Evolutionary conservation across 2,329 filamentous ascomycete species (phyloP).

Genomic region (Sarocladium kiliense): DNA sequence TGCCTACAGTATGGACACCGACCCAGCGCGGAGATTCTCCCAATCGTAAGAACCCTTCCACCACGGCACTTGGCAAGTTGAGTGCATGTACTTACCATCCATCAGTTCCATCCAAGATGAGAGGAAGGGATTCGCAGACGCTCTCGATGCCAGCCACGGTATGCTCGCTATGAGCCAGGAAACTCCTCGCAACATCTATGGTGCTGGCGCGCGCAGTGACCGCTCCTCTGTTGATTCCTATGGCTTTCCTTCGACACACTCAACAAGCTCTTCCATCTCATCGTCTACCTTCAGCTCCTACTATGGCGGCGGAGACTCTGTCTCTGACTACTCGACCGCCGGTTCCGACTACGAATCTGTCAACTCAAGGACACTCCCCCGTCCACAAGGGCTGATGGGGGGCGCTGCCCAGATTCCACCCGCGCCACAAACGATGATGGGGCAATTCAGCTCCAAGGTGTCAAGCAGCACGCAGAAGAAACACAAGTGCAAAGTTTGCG

Average conservation of each 20-base stretch:
- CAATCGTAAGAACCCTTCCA: slow-evolving; percentile 65
- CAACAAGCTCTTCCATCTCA: slow-evolving; percentile 85
- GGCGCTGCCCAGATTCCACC: slow-evolving; percentile 58
- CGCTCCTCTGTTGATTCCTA: slow-evolving; percentile 81
- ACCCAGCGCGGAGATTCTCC: slow-evolving; percentile 64
- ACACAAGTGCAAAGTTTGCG: slow-evolving; percentile 98
- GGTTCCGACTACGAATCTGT: slow-evolving; percentile 81
- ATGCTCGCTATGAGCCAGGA: slow-evolving; percentile 97
- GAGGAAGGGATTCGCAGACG: slow-evolving; percentile 74
- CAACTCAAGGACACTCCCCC: slow-evolving; percentile 75
- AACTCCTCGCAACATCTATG: slow-evolving; percentile 86
- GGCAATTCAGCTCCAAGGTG: slow-evolving; percentile 94
- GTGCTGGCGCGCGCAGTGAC: slow-evolving; percentile 47
- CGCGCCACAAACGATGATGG: slow-evolving; percentile 96
- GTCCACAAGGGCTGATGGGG: slow-evolving; percentile 60
- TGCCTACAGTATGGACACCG: slow-evolving; percentile 52
- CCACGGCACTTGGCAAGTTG: not conserved
- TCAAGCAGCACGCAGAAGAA: slow-evolving; percentile 97
- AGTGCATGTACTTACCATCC: not conserved
- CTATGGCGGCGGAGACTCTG: slow-evolving; percentile 66
- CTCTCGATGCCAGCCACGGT: slow-evolving; percentile 85
- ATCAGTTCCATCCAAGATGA: slow-evolving; percentile 29
- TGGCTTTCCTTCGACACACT: slow-evolving; percentile 81
- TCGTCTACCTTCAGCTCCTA: slow-evolving; percentile 77
- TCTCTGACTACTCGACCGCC: slow-evolving; percentile 89